phyloP scores from a whole-genome alignment of 306 rosid species.

The Gillenia trifoliata region DNA sequence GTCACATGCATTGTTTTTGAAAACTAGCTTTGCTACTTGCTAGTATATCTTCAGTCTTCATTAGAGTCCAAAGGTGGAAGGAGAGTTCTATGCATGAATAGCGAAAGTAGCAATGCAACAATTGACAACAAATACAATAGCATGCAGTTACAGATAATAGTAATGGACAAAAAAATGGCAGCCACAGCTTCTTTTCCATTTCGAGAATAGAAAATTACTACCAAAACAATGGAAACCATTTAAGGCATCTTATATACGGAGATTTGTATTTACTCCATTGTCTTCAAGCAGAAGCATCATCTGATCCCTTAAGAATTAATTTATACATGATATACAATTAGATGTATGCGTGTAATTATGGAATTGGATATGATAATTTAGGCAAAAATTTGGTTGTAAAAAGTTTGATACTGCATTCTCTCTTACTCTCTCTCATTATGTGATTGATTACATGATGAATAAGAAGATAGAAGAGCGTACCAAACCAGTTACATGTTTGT shows the following conservation, averaged over 20 bases:
- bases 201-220: not conserved
- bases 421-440: too few relatives aligned
- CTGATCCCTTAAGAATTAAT: not conserved
- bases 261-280: not conserved
- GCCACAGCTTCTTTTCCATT: conserved; percentile 1
- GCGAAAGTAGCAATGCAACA: not conserved
- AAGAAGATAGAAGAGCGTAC: too few relatives aligned
- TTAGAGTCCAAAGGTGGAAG: not conserved
- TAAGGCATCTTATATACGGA: not conserved
- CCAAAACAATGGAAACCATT: not conserved
- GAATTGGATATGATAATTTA: not conserved
- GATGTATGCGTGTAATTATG: not conserved
- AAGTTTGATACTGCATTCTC: not conserved
- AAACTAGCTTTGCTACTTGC: not conserved
- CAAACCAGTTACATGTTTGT: not conserved
- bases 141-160: not conserved
- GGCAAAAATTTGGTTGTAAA: not conserved
- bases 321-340: not conserved
- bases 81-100: not conserved
- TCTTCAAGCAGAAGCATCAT: not conserved
- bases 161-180: conserved; percentile 14
- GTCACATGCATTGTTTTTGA: not conserved
- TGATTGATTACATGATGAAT: too few relatives aligned
- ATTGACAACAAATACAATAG: not conserved
- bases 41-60: not conserved